Evolutionary conservation across 306 rosid genomes (phyloP).

Genomic region (Sesbania bispinosa): DNA sequence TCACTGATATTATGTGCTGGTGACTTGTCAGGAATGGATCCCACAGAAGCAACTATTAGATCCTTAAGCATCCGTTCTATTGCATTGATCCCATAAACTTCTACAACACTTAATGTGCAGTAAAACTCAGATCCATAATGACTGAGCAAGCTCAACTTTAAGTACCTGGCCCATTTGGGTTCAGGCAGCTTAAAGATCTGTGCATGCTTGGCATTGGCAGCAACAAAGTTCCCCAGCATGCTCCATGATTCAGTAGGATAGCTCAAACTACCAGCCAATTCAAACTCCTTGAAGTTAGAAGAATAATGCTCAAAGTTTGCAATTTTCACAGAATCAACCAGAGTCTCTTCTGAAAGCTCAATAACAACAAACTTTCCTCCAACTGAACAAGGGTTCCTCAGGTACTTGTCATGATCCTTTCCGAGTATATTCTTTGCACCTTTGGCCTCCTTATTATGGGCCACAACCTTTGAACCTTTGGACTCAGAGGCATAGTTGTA

Average conservation of each 20-base stretch:
- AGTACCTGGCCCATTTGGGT: slow-evolving; percentile 80
- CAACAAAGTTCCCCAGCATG: slow-evolving; percentile 54
- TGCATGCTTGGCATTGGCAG: slow-evolving; percentile 77
- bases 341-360: slow-evolving; percentile 83
- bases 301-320: slow-evolving; percentile 93
- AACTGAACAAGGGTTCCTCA: slow-evolving; percentile 87
- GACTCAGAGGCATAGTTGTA: slow-evolving; percentile 89
- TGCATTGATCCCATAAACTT: slow-evolving; percentile 84
- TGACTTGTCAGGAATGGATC: slow-evolving; percentile 37
- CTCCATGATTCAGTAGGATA: slow-evolving; percentile 75
- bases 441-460: slow-evolving; percentile 83
- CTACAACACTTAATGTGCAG: slow-evolving; percentile 81
- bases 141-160: slow-evolving; percentile 63
- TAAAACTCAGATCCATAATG: slow-evolving; percentile 92
- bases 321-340: slow-evolving; percentile 70
- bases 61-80: slow-evolving; percentile 91
- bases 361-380: slow-evolving; percentile 68
- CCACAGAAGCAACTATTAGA: slow-evolving; percentile 65
- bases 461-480: slow-evolving; percentile 88
- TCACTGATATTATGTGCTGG: slow-evolving; percentile 52
- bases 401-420: slow-evolving; percentile 80
- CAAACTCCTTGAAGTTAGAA: slow-evolving; percentile 80
- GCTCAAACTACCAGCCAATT: slow-evolving; percentile 62
- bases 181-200: slow-evolving; percentile 67
- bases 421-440: slow-evolving; percentile 76